These are phyloP conservation scores for Ceratocystis smalleyi DNA, from an alignment of 2,329 filamentous ascomycete genomes.

Conservation along the genomic window DNA sequence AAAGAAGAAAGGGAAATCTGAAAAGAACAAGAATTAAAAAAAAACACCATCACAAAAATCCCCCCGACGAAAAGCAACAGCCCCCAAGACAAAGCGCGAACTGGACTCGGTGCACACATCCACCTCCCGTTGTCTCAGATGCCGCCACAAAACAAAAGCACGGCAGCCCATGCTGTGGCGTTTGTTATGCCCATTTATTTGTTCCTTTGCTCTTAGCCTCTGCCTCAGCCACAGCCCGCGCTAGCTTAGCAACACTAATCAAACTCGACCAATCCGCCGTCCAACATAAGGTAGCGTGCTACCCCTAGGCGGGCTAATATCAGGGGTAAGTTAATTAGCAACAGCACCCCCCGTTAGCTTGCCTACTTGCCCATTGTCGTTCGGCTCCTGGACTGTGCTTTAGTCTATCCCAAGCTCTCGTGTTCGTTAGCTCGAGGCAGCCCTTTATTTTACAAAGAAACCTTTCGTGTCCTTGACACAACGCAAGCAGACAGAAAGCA, in stretches of 20 bases:
- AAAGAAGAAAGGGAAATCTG: too few species aligned
- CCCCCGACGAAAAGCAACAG: too few species aligned
- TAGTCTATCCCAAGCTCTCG: neutral
- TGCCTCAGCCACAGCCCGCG: neutral
- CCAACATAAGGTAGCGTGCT: neutral
- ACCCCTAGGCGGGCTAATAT: neutral
- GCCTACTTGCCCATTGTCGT: neutral
- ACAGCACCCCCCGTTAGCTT: neutral
- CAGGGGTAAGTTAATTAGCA: conserved; percentile 3
- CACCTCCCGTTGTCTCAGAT: neutral
- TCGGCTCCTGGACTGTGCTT: neutral
- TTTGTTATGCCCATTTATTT: neutral
- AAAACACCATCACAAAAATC: too few species aligned
- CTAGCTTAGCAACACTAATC: neutral
- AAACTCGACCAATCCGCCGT: neutral
- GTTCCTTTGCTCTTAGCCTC: too few species aligned
- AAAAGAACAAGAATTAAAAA: too few species aligned
- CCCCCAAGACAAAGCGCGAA: neutral
- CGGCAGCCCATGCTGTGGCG: neutral
- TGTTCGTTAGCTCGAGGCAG: too few species aligned
- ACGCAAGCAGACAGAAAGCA: too few species aligned
- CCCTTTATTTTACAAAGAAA: too few species aligned
- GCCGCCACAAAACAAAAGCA: neutral
- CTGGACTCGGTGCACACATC: neutral
- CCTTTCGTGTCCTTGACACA: too few species aligned